Evolutionary conservation across 345 rosid genomes (phyloP).

Genomic region (Melaleuca quinquenervia): DNA sequence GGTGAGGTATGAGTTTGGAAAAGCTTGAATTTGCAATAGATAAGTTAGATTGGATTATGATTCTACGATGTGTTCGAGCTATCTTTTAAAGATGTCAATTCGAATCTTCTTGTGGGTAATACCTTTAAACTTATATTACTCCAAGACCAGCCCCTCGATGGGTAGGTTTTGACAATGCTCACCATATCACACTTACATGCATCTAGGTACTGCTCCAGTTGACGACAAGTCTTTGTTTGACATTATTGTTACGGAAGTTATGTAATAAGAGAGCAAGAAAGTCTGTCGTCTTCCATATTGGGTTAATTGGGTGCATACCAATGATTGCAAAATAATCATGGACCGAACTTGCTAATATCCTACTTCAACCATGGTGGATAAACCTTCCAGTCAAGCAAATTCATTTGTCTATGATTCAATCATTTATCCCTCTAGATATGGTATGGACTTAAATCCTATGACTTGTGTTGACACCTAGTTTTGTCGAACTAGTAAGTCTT

Average conservation of each 20-base stretch:
- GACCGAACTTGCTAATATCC: slow-evolving; percentile 10
- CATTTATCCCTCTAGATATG: slow-evolving; percentile 21
- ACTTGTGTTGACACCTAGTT: no score
- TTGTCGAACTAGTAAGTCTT: no score
- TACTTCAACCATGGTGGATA: slow-evolving; percentile 15
- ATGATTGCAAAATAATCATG: slow-evolving; percentile 10
- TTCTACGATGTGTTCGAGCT: no score
- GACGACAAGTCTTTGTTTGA: not conserved
- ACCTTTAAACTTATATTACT: no score
- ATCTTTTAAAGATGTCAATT: no score
- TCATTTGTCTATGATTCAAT: slow-evolving; percentile 19
- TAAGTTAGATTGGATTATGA: no score
- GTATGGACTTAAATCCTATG: not conserved
- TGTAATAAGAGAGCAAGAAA: slow-evolving; percentile 28
- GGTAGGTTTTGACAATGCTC: not conserved
- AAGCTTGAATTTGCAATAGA: no score
- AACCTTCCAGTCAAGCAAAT: slow-evolving; percentile 6
- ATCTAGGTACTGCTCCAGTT: not conserved
- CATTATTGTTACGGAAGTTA: slow-evolving; percentile 10
- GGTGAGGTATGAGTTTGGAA: no score
- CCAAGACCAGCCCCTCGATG: no score
- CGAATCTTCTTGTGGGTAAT: no score
- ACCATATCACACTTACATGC: not conserved
- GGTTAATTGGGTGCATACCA: slow-evolving; percentile 42
- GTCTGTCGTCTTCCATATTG: slow-evolving; percentile 28